Evolutionary conservation across 495 filamentous ascomycete species (phyloP), one percentile per base, ranked within the genome.

Genomic region (Aspergillus conjunctus): DNA sequence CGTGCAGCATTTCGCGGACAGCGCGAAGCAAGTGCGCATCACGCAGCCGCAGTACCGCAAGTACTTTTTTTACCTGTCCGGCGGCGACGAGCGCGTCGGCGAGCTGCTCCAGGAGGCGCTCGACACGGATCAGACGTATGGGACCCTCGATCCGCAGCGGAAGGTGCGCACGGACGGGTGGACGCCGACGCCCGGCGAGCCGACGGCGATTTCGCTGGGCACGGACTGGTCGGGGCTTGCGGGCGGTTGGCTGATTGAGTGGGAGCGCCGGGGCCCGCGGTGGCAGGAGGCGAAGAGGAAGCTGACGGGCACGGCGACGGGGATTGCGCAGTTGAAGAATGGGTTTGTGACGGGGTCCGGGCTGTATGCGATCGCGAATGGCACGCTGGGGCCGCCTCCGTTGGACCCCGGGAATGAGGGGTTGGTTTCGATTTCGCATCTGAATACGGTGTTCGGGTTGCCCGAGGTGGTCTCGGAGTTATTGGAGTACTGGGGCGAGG

Each of bases 1-100:
- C 9, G 76, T 83, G 11, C 79, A 81, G 56, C 80, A 83, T 54
- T 83, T 71, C 59, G 66, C 72, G 20, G 79, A 83, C 51, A 80
- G 77, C 58, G 71, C 77, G 3, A 83, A 83, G 54, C 80, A 83
- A 48, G 74, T 76, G 7, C 77, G 80, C 7, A 78, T 83, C 51
- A 34, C 65, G 1, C 58, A 64, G 50, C 58, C 61, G 0, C 58
- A 49, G 34, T 80, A 80, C 44, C 62, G 77, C 18, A 77, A 76
- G 33, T 66, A 71, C 26, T 81, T 78, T 63, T 81, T 73, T 60
- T 81, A 80, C 55, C 58, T 81, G 7, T 69, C 76, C 1, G 78
- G 78, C 9, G 79, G 77, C 21, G 62, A 66, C 56, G 79, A 81
- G 60, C 72, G 76, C 10, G 72, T 74, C 17, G 79, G 79, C 8